Evolutionary conservation across 768 basidiomycete genomes (phyloP), one percentile per base, ranked within the genome.

Genomic region (Saitozyma sp.): DNA sequence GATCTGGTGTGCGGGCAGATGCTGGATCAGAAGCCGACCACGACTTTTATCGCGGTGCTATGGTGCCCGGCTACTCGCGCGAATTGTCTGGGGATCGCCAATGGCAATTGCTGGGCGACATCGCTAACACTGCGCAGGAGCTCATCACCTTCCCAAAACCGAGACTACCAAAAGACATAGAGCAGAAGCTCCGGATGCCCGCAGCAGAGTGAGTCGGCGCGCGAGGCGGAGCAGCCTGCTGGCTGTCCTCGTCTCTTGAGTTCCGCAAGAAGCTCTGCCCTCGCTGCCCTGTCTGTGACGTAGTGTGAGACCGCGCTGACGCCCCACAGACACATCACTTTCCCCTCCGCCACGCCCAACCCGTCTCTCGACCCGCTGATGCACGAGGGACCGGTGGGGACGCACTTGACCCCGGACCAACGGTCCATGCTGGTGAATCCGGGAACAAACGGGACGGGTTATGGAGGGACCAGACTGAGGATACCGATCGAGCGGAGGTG

Each of bases 401-500:
- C 61, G 14, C 61, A 52, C 11, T n/a, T 71, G n/a, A 50, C 66
- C 2, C 40, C 54, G n/a, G 48, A 66, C 29, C 29, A 29, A 50
- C 38, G 61, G 40, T 41, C n/a, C 53, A 14, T 29, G 20, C 20
- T 16, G 52, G 64, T 40, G 55, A 49, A 29, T 59, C 52, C 16
- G 51, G 64, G 66, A 3, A 50, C 62, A 17, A 67, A 66, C 56
- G 70, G 70, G 6, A 60, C 58, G 17, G 60, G 62, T 39, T 59
- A 59, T 37, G 72, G 69, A 51, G 56, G 59, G 56, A 59, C 70
- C n/a, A 61, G 71, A 45, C 54, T 92, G 58, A 83, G 92, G 58
- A 87, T 94, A 50, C 91, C 92, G 3, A 86, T 90, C 80, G 91
- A 91, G 75, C 83, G 90, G 70, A 86, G 92, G 89, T 92, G 62